Base-by-base conservation (phyloP, 1,139 yeast genomes). In the Meyerozyma sp. region DNA sequence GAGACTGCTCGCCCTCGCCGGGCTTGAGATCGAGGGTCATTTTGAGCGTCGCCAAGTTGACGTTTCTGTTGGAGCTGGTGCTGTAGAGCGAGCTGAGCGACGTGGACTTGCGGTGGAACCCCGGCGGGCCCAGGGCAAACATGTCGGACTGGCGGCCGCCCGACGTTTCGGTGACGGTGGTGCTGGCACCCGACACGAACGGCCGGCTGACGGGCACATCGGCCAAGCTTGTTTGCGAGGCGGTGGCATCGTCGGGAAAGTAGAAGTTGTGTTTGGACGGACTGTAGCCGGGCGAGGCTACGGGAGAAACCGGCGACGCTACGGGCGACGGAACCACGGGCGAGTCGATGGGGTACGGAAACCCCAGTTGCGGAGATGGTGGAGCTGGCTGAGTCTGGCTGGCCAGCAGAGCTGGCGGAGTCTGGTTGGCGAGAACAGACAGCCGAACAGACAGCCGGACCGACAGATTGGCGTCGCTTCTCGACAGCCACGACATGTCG, bases 1-100 rank as follows among this genome's bases (percentile, higher is more conserved):
- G 63, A 1, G 84, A 79, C 30, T 70, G 56, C 41, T 76, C 78
- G 28, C 78, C 81, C 56, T 75, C 79, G 1, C 81, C 81, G 0
- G 76, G 73, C 40, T 68, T 63, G 32, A 72, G 55, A 39, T 61
- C 58, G 32, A 70, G 49, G 3, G 66, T 60, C 52, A 63, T 66
- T 47, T 71, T 73, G 42, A 73, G 56, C 1, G 70, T 53, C 3
- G 71, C 66, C 39, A 73, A 56, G 49, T 69, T 72, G 38, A 70
- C 69, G 48, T 69, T 69, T 32, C 64, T 55, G 46, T 58, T 59
- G 0, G 76, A 70, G 32, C 53, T 58, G 3, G 69, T 50, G 39
- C 74, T 67, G 51, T 60, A 55, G 11, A 70, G 55, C 1, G 77
- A 71, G 45, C 73, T 63, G 10, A 70, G 56, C 3, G 76, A 70